Base-by-base conservation (phyloP, 2,329 filamentous ascomycete genomes). In the Thelonectria olida region DNA sequence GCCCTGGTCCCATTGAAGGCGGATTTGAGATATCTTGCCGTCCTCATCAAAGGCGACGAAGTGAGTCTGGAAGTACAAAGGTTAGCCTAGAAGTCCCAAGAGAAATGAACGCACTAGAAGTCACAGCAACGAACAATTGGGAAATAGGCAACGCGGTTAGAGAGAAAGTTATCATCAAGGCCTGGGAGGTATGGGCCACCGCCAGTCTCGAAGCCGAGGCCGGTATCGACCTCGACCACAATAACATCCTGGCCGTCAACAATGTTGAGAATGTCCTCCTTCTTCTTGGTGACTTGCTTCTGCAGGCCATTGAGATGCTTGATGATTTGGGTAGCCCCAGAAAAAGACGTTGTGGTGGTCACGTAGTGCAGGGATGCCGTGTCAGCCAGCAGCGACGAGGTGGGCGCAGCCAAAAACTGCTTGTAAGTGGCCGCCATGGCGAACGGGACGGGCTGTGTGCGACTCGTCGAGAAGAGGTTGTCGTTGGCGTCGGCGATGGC, bases 1-100 rank as follows among this genome's bases (percentile, higher is more conserved):
- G 63, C 90, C 94, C 78, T 99, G 96, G 76, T 99, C 96, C 96
- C 96, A 99, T 76, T 91, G 92, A 69, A 95, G 88, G 69, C 95
- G 92, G 66, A 98, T 92, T 76, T 96, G 92, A 61, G 85, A 78
- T 74, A 99, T 97, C 80, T 92, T 93, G 75, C 88, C 87, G 47
- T 90, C 79, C 67, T 78, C 75, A 76, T 96, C 87, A 78, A 97
- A 97, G 59, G 88, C 87, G 67, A 99, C 94, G 66, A 98, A 89
- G 81, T 99, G 96, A 71, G 90, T 86, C 92, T 96, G 76, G 17
- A 28, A 10, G 17, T 28, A 10, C 28, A 23, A 17, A n/a, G 44
- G 64, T 67, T 49, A 71, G 65, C 49, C 25, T 49, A 20, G 15
- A n/a, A 41, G 3, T 25, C 13, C 22, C 34, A 48, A 25, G 38